Conservation (phyloP, 441 rosid genomes). For the Flueggea neowawraea region DNA sequence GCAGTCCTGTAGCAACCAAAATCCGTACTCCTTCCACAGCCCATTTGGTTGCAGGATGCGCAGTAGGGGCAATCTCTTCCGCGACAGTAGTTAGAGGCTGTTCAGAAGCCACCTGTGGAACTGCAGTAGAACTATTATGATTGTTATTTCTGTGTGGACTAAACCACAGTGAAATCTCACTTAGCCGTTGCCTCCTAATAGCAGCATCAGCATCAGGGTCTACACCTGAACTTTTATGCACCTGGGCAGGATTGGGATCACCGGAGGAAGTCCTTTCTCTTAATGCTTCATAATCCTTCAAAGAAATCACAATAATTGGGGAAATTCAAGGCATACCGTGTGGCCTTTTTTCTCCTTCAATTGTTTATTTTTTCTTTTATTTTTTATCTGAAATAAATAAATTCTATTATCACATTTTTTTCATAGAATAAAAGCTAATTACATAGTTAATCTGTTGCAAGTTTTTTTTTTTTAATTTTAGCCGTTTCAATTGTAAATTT, state of each 20-base stretch:
- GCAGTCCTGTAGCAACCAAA: conserved; percentile 84
- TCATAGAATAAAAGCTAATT: no score
- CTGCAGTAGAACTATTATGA: conserved; percentile 30
- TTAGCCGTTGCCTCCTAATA: conserved; percentile 75
- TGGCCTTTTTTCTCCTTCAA: no score
- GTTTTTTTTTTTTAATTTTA: no score
- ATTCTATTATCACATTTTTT: no score
- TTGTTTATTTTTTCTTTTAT: no score
- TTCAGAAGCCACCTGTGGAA: conserved; percentile 57
- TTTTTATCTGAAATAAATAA: no score
- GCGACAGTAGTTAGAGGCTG: conserved; percentile 43
- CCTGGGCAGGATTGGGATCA: conserved; percentile 66
- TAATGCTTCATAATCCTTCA: conserved; percentile 74
- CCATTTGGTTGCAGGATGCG: conserved; percentile 81
- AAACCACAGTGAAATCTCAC: conserved; percentile 91
- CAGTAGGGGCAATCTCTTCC: conserved; percentile 52
- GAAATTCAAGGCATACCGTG: no score
- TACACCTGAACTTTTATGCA: conserved; percentile 39
- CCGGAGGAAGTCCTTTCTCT: conserved; percentile 85
- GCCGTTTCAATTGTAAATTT: no score
- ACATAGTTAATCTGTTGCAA: no score
- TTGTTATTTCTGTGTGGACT: conserved; percentile 43
- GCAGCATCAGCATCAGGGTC: conserved; percentile 99
- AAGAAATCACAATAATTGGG: conserved; percentile 48
- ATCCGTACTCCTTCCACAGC: conserved; percentile 97